Conservation (phyloP, 768 basidiomycete genomes). For the Lanmaoa rubissima region DNA sequence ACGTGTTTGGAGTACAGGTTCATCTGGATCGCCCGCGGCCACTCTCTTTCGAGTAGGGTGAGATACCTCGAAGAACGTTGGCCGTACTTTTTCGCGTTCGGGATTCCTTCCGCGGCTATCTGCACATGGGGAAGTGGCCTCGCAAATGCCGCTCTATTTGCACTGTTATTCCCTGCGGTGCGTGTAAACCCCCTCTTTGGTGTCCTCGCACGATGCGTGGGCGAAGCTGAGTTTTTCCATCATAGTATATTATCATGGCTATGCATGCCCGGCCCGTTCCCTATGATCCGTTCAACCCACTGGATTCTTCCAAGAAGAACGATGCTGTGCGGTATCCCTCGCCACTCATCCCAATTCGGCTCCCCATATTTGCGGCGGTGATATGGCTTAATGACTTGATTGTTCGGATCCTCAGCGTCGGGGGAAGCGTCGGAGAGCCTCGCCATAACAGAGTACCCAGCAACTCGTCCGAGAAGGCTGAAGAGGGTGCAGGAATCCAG, state of each 20-base stretch:
- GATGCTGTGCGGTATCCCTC: slow-evolving; percentile 62
- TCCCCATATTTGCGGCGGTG: slow-evolving; percentile 73
- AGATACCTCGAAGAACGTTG: slow-evolving; percentile 83
- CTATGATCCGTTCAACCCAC: slow-evolving; percentile 69
- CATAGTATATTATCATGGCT: slow-evolving; percentile 81
- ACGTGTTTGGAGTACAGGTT: slow-evolving; percentile 45
- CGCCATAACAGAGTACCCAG: slow-evolving; percentile 36
- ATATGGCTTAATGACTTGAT: slow-evolving; percentile 73
- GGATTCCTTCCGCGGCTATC: slow-evolving; percentile 69
- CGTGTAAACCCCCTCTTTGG: slow-evolving; percentile 24
- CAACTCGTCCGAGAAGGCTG: slow-evolving; percentile 56
- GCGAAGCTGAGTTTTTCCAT: slow-evolving; percentile 3
- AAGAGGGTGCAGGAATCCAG: slow-evolving; percentile 52
- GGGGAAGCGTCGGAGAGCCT: slow-evolving; percentile 32
- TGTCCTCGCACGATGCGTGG: neutral
- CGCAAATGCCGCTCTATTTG: slow-evolving; percentile 81
- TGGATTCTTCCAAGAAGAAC: slow-evolving; percentile 32
- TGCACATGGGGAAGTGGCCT: slow-evolving; percentile 74
- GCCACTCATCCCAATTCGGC: slow-evolving; percentile 74
- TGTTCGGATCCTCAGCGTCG: slow-evolving; percentile 59
- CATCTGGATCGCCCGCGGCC: slow-evolving; percentile 73
- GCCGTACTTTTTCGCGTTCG: slow-evolving; percentile 87
- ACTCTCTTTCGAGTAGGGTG: slow-evolving; percentile 66
- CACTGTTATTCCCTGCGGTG: slow-evolving; percentile 77
- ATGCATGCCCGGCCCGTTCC: slow-evolving; percentile 76